Evolutionary conservation across 495 filamentous ascomycete genomes (phyloP).

Genomic region (Neurospora terricola): DNA sequence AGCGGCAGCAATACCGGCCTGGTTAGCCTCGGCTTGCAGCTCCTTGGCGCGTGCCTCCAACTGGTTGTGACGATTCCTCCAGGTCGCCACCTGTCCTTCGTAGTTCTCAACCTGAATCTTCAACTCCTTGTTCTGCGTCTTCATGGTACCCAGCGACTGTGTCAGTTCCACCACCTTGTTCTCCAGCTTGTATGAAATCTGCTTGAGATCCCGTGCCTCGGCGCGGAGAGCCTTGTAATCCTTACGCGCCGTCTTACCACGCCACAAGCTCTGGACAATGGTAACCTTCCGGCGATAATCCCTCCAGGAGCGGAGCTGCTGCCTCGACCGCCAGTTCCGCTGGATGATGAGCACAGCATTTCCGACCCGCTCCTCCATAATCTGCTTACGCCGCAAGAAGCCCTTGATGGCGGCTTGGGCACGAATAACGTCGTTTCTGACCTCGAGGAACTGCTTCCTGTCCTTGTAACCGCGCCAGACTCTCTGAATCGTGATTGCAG

Average conservation of each 20-base stretch:
- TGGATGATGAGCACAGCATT: constrained; percentile 90
- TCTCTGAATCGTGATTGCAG: constrained; percentile 88
- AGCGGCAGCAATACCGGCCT: constrained; percentile 90
- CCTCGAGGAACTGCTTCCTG: constrained; percentile 60
- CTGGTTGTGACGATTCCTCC: constrained; percentile 84
- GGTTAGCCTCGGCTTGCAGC: constrained; percentile 91
- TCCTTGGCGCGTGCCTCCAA: constrained; percentile 86
- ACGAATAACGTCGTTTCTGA: constrained; percentile 72
- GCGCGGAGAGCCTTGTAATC: constrained; percentile 85
- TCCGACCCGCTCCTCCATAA: constrained; percentile 86
- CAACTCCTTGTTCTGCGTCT: constrained; percentile 83
- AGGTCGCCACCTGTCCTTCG: constrained; percentile 88
- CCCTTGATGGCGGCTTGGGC: constrained; percentile 87
- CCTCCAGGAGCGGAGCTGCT: constrained; percentile 70
- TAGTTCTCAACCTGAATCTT: constrained; percentile 89
- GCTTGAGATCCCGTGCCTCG: constrained; percentile 94
- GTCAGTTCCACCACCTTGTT: constrained; percentile 99
- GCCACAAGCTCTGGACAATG: constrained; percentile 88
- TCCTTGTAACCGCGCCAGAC: constrained; percentile 90
- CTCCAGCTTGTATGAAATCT: constrained; percentile 97
- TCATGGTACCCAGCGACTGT: constrained; percentile 83
- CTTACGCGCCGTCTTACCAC: constrained; percentile 70
- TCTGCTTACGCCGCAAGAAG: constrained; percentile 74
- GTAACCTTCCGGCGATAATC: constrained; percentile 81
- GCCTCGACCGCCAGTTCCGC: constrained; percentile 74